Evolutionary conservation across 257 asterid species (phyloP), one percentile per base, ranked within the genome.

Genomic region (Solanum microdontum): DNA sequence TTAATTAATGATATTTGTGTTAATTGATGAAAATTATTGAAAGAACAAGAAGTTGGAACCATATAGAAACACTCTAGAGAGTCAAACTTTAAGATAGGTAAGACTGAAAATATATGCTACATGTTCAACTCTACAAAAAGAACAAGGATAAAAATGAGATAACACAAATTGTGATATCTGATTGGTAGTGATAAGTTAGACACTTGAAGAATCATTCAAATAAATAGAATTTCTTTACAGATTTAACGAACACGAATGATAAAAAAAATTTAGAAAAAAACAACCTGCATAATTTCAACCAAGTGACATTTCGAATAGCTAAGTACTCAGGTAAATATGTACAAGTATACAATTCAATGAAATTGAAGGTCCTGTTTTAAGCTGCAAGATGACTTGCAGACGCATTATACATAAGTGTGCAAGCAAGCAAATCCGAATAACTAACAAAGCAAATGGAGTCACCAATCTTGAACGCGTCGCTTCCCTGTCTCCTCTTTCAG

Each of bases 291-390:
- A 26, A 48, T 48, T 45, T 48, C 40, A 28, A 77, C 14, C 62
- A 40, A 24, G 19, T 43, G 64, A 14, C 37, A 79, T 37, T 77
- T 77, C 36, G 13, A 77, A 82, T 28, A 9, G 69, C 39, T 28
- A 82, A 82, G 33, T 48, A 48, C 85, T 48, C 34, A 55, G 62
- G 66, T 87, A 58, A 58, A 79, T 87, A 87, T 87, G 37, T 87
- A 87, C 89, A 72, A 23, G 77, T 83, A 83, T 87, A 87, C 77
- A 33, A 8, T 83, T 34, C 76, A 55, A 37, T n/a, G 84, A 87
- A 43, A 79, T 14, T 43, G 24, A 79, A 79, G 84, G 84, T 26
- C 84, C 24, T 48, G 48, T 26, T 43, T 80, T 80, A 26, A 45
- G 84, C 84, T 14, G 82, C 82, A 34, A 34, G 40, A 43, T 80